Evolutionary conservation across 2,329 filamentous ascomycete genomes (phyloP).

Genomic region (Trichoderma oligosporum): DNA sequence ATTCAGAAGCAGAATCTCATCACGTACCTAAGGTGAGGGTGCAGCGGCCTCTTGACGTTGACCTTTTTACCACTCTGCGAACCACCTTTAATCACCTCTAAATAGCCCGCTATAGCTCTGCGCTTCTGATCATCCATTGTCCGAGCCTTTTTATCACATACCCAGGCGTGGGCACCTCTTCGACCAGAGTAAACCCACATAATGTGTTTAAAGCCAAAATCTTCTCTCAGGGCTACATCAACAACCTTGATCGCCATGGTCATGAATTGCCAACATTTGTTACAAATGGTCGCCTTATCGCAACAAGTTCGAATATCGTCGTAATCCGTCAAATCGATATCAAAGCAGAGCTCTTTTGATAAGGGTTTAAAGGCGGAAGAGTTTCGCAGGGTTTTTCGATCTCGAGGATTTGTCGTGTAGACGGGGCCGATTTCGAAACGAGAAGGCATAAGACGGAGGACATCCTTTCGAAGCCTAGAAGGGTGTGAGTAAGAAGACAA

Average conservation of each 20-base stretch:
- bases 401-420: constrained; percentile 88
- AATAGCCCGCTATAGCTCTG: constrained; percentile 79
- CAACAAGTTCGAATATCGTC: constrained; percentile 96
- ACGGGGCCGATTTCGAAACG: constrained; percentile 99
- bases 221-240: constrained; percentile 79
- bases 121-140: constrained; percentile 81
- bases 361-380: constrained; percentile 78
- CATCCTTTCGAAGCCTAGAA: constrained; percentile 77
- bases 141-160: constrained; percentile 85
- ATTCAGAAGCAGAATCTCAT: constrained; percentile 8
- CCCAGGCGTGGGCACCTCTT: constrained; percentile 95
- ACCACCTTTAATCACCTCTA: constrained; percentile 86
- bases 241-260: constrained; percentile 97
- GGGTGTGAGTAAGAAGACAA: background rate
- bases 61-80: constrained; percentile 83
- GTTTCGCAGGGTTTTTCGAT: constrained; percentile 82
- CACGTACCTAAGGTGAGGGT: constrained; percentile 73
- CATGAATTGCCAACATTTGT: constrained; percentile 94
- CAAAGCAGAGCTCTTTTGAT: constrained; percentile 93
- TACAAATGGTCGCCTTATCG: constrained; percentile 86
- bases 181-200: constrained; percentile 98
- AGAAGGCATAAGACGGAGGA: constrained; percentile 79
- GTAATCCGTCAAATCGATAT: constrained; percentile 99
- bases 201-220: constrained; percentile 96
- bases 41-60: constrained; percentile 77